Evolutionary conservation across 805 yeast genomes (phyloP).

Genomic region (Wickerhamiella australiensis): DNA sequence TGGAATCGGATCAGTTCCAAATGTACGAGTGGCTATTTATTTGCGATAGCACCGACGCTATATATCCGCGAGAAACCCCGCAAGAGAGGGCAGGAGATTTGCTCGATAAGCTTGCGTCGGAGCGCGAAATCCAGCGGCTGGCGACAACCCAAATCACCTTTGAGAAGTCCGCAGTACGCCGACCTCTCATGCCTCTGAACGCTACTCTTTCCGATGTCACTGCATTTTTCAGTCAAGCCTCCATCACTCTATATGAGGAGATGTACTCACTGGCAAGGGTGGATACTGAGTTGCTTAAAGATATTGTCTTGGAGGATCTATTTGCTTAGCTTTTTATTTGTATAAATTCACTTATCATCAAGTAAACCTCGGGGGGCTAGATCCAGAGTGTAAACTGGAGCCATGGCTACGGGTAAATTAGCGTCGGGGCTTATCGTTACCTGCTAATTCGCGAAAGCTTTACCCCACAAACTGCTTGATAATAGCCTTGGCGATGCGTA

Average conservation of each 20-base stretch:
- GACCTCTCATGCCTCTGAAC: constrained; percentile 20
- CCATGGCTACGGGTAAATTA: no score
- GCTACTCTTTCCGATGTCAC: constrained; percentile 33
- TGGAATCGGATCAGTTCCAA: constrained; percentile 68
- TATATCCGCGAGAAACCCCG: constrained; percentile 25
- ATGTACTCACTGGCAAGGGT: constrained; percentile 40
- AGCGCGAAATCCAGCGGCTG: constrained; percentile 26
- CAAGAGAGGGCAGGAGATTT: constrained; percentile 29
- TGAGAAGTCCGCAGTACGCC: constrained; percentile 24
- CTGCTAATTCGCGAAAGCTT: no score
- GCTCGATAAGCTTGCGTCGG: constrained; percentile 37
- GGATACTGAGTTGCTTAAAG: constrained; percentile 38
- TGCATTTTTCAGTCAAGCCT: constrained; percentile 52
- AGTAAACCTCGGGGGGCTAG: neutral
- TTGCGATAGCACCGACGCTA: constrained; percentile 51
- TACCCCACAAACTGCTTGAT: no score
- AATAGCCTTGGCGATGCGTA: no score
- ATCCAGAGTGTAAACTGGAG: neutral
- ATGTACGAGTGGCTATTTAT: constrained; percentile 77
- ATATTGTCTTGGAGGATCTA: constrained; percentile 51
- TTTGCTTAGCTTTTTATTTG: constrained; percentile 15
- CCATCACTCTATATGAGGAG: constrained; percentile 54
- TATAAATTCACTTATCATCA: neutral
- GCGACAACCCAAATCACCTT: constrained; percentile 15
- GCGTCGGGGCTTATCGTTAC: no score